phyloP scores from a whole-genome alignment of 2,329 filamentous ascomycete genomes.

The Pseudomassariella vexata region DNA sequence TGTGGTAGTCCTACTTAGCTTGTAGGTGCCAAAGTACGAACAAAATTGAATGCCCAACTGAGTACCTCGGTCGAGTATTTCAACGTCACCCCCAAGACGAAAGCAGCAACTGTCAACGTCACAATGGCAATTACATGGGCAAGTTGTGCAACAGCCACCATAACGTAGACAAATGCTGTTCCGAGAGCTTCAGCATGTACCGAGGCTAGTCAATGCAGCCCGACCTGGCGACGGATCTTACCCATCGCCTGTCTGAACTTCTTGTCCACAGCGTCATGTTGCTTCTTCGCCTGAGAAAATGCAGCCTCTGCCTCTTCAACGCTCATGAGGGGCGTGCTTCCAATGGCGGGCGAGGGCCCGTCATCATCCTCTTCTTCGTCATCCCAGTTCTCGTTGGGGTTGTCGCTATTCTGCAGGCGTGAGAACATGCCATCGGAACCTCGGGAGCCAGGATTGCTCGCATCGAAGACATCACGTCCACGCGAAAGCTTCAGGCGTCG shows the following conservation, averaged over 20 bases:
- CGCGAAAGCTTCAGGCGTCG: conserved; percentile 14
- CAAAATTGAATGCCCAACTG: not conserved
- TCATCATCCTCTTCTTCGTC: conserved; percentile 13
- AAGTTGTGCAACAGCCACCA: conserved; percentile 1
- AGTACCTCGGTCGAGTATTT: conserved; percentile 1
- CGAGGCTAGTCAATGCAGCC: conserved; percentile 10
- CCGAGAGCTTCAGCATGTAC: conserved; percentile 1
- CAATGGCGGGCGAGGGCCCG: conserved; percentile 28
- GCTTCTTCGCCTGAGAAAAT: conserved; percentile 29
- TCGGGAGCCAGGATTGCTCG: conserved; percentile 6
- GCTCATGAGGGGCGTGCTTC: conserved; percentile 50
- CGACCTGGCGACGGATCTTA: conserved; percentile 19
- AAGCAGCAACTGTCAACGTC: conserved; percentile 1
- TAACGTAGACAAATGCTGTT: not conserved
- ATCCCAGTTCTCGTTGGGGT: conserved; percentile 24
- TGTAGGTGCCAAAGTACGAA: too few species aligned
- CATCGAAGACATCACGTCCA: conserved; percentile 1
- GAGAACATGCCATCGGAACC: conserved; percentile 15
- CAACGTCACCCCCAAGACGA: conserved; percentile 2
- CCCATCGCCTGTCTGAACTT: conserved; percentile 24
- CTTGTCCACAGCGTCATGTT: conserved; percentile 26
- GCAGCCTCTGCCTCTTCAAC: conserved; percentile 59
- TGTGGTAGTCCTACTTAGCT: too few species aligned
- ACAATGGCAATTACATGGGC: conserved; percentile 1
- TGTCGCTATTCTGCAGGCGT: conserved; percentile 10